Evolutionary conservation across 352 stramenopile genomes (phyloP), one percentile per base, ranked within the genome.

Genomic region (Pythium vanterpoolii): DNA sequence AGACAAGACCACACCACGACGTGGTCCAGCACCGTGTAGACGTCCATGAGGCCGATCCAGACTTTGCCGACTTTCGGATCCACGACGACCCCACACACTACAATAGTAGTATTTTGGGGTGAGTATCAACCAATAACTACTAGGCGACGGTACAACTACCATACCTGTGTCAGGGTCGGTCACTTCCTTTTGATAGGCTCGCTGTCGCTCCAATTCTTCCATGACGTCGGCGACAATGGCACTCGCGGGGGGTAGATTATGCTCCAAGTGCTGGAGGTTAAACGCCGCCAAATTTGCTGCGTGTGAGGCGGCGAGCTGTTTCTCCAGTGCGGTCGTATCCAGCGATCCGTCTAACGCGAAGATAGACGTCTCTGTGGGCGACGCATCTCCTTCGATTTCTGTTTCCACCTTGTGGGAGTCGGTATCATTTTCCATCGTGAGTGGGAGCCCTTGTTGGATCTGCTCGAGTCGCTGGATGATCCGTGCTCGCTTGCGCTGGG

Each of bases 241-340:
- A n/a, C 65, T 45, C 5, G 73, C 56, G 5, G 69, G 66, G 0
- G 83, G 62, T 11, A 88, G 51, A 18, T 69, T 68, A n/a, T 72
- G 40, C 23, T 60, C 60, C 38, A 90, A 67, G 40, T 90, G 80
- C 51, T 68, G 54, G 31, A 90, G 73, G 43, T 90, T 88, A 54
- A 88, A 90, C 16, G 56, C 69, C 28, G 61, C 68, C 38, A 61
- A 61, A 27, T 59, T 72, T 13, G 59, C 49, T 5, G 45, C 44
- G 43, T 74, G 73, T 5, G 60, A 55, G 2, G 42, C 50, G 40
- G 46, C 18, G 2, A 90, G 46, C 27, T 83, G 64, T 9, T 67
- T 54, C 16, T 61, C 60, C n/a, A 80, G 60, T 21, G 39, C 31
- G 27, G 53, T 34, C 8, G 52, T 44, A 33, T 73, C 65, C 18